Percentiles rank a stretch among this genome's conserved stretches.
Conservation (phyloP, 441 rosid genomes). For the Caryocar brasiliense region DNA sequence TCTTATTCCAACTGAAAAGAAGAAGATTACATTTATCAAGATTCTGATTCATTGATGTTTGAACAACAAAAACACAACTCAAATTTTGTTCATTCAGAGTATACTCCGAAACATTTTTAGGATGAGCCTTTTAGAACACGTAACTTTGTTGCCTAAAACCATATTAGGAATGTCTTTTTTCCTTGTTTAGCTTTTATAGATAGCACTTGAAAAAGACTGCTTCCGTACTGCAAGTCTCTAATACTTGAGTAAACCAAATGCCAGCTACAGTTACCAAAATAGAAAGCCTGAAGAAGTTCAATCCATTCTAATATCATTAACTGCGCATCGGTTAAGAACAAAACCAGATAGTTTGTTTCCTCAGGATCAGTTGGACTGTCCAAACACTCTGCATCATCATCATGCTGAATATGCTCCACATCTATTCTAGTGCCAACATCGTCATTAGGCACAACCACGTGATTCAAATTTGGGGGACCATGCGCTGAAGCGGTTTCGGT, state of each 20-base stretch:
- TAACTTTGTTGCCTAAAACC: no score
- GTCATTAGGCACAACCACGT: constrained; percentile 12
- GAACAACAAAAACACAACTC: no score
- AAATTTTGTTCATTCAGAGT: no score
- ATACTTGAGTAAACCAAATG: background rate
- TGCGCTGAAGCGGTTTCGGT: constrained; percentile 19
- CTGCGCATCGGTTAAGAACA: background rate
- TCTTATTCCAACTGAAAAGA: background rate
- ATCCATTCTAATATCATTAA: background rate
- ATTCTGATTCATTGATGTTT: no score
- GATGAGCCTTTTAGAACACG: no score
- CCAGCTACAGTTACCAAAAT: background rate
- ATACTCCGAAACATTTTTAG: no score
- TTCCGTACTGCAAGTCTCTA: no score
- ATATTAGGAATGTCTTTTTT: no score
- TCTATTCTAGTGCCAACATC: constrained; percentile 8
- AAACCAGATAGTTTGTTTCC: constrained; percentile 51
- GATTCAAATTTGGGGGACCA: constrained; percentile 10
- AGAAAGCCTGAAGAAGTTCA: background rate
- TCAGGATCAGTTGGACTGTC: constrained; percentile 21
- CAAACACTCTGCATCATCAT: constrained; percentile 19
- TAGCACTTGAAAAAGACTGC: no score
- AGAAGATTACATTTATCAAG: no score
- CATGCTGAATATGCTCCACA: constrained; percentile 13
- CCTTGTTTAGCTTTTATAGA: no score